Base-by-base conservation (phyloP, 108 stramenopile genomes). In the Pseudonitzschia delicatissima region DNA sequence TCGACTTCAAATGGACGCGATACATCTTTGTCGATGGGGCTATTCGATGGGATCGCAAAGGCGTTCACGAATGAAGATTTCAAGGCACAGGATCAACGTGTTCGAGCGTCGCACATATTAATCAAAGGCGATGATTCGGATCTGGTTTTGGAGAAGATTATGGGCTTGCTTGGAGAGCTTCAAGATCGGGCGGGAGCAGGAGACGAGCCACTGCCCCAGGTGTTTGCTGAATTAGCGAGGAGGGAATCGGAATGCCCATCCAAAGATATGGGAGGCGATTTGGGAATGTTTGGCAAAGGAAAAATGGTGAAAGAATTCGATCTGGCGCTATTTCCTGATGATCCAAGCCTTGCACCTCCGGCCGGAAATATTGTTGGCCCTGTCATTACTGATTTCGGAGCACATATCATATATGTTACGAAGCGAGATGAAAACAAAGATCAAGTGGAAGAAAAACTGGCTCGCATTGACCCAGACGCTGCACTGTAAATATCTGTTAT, bases 261-360 rank as follows among this genome's bases (percentile, higher is more conserved):
- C 15, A 32, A 65, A 3, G 70, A 70, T 29, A 40, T 77, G 34
- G 84, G 84, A 21, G 87, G 87, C 48, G 42, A 44, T 33, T 66
- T 88, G 20, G 87, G 87, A 49, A 53, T 68, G 29, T 88, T 88
- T 44, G 80, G 82, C 13, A 84, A 79, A n/a, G 83, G 83, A 25
- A 75, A 78, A 80, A 88, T 88, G 87, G 87, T 88, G 21, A 71
- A 70, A 42, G 80, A 81, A 25, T 84, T 88, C 49, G 87, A 84
- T 39, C 59, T 62, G 13, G 84, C 82, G 20, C 66, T 70, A 33
- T 88, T 88, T 51, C 73, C 68, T 25, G 82, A 88, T 51, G 53
- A 55, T 17, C 2, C 29, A 27, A 55, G 53, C 32, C 53, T 55
- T n/a, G 53, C 29, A 0, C 53, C 53, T 18, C 69, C 39, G 2